A percentile compares a stretch with the other conserved stretches of the same genome.
phyloP scores from a whole-genome alignment of 352 stramenopile genomes.

The Ophiocytium majus region DNA sequence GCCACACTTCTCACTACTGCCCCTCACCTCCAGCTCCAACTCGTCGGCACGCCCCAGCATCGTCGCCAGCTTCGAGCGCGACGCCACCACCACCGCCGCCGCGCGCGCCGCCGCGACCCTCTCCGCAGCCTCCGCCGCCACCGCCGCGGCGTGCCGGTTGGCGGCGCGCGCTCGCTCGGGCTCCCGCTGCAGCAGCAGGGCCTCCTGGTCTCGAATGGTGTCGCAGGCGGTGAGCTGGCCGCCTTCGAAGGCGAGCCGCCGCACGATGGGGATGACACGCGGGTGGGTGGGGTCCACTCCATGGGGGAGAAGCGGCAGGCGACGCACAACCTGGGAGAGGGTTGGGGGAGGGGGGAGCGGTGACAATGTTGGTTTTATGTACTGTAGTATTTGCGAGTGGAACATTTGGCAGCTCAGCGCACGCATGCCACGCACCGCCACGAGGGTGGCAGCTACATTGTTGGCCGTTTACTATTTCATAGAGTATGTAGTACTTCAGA shows the following conservation, averaged over 20 bases:
- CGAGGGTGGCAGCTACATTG: too few relatives aligned
- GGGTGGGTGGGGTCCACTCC: slow-evolving; percentile 54
- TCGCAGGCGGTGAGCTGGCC: slow-evolving; percentile 56
- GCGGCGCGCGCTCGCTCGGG: neutral
- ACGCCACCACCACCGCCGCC: neutral
- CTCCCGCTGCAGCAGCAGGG: neutral
- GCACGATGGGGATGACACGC: slow-evolving; percentile 53
- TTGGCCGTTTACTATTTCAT: too few relatives aligned
- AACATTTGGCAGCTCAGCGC: too few relatives aligned
- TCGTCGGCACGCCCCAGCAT: neutral
- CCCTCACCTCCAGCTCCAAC: neutral
- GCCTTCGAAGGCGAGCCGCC: slow-evolving; percentile 52
- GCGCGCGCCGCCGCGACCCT: too few relatives aligned
- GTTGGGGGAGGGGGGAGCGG: too few relatives aligned
- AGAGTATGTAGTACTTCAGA: too few relatives aligned
- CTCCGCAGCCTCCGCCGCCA: neutral
- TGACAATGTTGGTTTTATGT: too few relatives aligned
- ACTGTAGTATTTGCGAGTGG: too few relatives aligned
- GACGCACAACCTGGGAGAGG: slow-evolving; percentile 37
- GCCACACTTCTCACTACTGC: too few relatives aligned
- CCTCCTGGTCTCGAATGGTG: slow-evolving; percentile 35
- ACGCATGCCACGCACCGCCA: too few relatives aligned
- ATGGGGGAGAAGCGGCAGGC: slow-evolving; percentile 55
- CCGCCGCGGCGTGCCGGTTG: neutral
- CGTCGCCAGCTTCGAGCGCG: neutral